Evolutionary conservation across 2,329 filamentous ascomycete genomes (phyloP).

Genomic region (Talaromyces atroroseus): DNA sequence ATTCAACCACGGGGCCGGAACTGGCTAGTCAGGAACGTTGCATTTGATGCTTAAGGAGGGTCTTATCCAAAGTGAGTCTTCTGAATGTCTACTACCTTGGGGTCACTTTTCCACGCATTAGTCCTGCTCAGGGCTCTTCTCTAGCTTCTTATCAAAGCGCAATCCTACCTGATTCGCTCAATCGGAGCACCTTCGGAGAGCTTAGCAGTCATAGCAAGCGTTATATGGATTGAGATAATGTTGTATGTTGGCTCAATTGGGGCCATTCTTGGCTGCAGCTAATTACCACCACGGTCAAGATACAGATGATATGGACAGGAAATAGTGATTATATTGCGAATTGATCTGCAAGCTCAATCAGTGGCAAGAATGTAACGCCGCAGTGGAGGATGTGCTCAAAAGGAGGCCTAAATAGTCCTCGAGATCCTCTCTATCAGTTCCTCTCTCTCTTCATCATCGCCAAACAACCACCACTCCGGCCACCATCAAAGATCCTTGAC

Average conservation of each 20-base stretch:
- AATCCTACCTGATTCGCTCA: neutral
- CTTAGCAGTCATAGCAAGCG: neutral
- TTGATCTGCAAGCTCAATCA: neutral
- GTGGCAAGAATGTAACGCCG: conserved; percentile 4
- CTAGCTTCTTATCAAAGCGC: neutral
- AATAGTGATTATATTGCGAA: neutral
- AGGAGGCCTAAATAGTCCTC: conserved; percentile 8
- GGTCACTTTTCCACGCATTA: neutral
- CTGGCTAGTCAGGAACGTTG: conserved; percentile 9
- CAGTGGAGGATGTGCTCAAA: neutral
- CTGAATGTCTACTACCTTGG: neutral
- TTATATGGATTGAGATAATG: neutral
- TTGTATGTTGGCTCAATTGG: neutral
- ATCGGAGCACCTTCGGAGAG: neutral
- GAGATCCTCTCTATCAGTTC: neutral
- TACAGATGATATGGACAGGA: neutral
- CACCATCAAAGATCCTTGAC: conserved; percentile 11
- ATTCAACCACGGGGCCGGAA: conserved; percentile 13
- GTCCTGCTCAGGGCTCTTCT: neutral
- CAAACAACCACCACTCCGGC: conserved; percentile 2
- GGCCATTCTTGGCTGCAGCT: neutral
- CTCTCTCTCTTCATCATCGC: neutral
- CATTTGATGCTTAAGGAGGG: neutral
- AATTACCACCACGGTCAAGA: neutral
- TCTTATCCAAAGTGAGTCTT: neutral